A percentile compares a stretch with the other conserved stretches of the same genome.
These are phyloP conservation scores for Haematococcus lacustris DNA, from an alignment of 139 green algal genomes.

Conservation along the genomic window DNA sequence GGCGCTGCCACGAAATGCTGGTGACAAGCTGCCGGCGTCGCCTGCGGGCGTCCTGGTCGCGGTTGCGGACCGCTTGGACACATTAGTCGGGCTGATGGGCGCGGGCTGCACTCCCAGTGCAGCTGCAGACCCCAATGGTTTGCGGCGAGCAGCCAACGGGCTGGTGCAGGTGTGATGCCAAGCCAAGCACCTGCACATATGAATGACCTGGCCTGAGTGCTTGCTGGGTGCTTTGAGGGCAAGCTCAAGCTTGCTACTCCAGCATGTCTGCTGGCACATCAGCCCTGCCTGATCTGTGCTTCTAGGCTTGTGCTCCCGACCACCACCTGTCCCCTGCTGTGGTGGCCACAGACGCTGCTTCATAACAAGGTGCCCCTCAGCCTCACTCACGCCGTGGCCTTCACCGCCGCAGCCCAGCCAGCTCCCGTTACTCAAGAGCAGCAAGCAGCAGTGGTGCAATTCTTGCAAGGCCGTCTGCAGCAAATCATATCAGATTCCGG, in stretches of 20 bases:
- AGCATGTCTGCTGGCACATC: not conserved
- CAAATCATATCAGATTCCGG: constrained; percentile 82
- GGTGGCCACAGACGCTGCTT: constrained; percentile 61
- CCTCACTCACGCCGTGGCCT: constrained; percentile 46
- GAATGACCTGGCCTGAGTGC: not conserved
- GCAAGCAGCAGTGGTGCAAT: constrained; percentile 48
- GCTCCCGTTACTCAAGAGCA: constrained; percentile 45
- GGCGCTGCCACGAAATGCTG: constrained; percentile 73
- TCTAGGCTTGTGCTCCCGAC: not conserved
- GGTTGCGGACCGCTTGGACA: constrained; percentile 77
- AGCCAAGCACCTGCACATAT: not conserved
- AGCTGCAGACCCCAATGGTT: constrained; percentile 84
- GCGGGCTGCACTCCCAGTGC: constrained; percentile 82
- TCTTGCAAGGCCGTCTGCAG: constrained; percentile 78
- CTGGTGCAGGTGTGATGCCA: constrained; percentile 55
- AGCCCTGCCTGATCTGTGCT: not conserved
- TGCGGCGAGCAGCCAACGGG: constrained; percentile 83
- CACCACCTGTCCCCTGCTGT: not conserved
- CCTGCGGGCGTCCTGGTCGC: constrained; percentile 56
- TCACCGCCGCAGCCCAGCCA: constrained; percentile 70
- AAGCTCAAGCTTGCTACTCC: not conserved
- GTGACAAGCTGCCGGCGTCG: constrained; percentile 65
- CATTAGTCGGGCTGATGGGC: constrained; percentile 87
- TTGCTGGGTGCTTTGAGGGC: not conserved
- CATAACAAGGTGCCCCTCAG: constrained; percentile 55